Base-by-base conservation (phyloP, 768 basidiomycete species). In the Podaxis rugospora region DNA sequence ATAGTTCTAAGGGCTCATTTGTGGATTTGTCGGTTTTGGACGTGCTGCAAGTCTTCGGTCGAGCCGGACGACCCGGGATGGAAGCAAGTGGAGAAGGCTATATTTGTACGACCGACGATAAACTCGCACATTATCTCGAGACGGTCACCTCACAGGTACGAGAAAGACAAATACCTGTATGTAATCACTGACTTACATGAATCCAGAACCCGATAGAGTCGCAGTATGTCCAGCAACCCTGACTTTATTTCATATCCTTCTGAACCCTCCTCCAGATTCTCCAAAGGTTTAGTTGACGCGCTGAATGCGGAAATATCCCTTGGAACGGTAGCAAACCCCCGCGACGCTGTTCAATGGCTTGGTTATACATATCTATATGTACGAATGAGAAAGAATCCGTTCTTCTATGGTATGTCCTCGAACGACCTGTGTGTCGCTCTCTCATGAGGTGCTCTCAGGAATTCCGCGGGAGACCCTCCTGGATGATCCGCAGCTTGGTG, bases 341-440 rank as follows among this genome's bases (percentile, higher is more conserved):
- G 79, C 59, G 97, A 99, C 69, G 97, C 87, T 5, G 86, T 96
- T 13, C 87, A 87, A 64, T 99, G 97, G 97, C 76, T 99, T 44
- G 93, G 95, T 14, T 99, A 97, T 71, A 98, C 97, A 1, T 99
- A 98, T 71, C 83, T 98, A 32, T 94, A 92, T 69, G 95, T 98
- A 9, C 84, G 96, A 56, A 96, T 98, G 95, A 80, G 85, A 51
- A 92, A 90, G 70, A 96, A 95, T 67, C 95, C 96, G 2, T 85
- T 86, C 66, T 74, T 88, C 52, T 95, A 96, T 68, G 93, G 93
- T 92, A 63, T 57, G 77, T 70, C 14, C 35, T 65, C 54, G 21
- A 3, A 32, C 3, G 27, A 23, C 27, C 59, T 47, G 50, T 11
- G 36, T 14, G 51, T 39, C 16, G 53, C 5, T 57, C 58, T 68